Percentiles rank a stretch among this genome's conserved stretches.
These are phyloP conservation scores for Cordyceps cicadae DNA, from an alignment of 2,329 filamentous ascomycete species.

Conservation along the genomic window DNA sequence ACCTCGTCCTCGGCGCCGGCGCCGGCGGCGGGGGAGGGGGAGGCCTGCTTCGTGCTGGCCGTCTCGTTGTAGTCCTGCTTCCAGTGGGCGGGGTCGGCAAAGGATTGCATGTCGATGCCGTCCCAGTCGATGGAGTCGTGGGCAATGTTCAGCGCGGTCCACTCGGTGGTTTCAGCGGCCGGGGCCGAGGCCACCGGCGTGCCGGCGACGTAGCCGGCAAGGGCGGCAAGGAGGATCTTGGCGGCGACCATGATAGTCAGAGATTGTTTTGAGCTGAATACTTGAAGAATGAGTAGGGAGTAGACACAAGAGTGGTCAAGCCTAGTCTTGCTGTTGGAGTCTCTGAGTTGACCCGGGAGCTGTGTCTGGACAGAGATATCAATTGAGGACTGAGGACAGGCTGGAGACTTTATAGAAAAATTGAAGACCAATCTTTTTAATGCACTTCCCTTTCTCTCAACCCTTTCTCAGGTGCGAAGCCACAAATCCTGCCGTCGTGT, in stretches of 20 bases:
- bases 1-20: neutral
- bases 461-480: neutral
- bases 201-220: neutral
- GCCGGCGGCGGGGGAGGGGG: neutral
- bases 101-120: neutral
- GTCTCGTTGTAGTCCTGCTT: neutral
- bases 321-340: neutral
- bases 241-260: neutral
- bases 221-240: neutral
- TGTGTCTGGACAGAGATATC: neutral
- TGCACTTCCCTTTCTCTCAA: neutral
- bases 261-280: neutral
- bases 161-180: neutral
- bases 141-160: neutral
- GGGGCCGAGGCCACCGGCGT: neutral
- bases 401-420: neutral
- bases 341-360: neutral
- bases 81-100: neutral
- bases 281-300: neutral
- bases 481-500: neutral
- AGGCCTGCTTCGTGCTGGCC: neutral
- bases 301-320: neutral
- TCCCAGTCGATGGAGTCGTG: neutral
- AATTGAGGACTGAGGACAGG: neutral
- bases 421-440: neutral